Conservation (phyloP, 1,139 yeast genomes). For the Zygosaccharomyces pseudobailii region DNA sequence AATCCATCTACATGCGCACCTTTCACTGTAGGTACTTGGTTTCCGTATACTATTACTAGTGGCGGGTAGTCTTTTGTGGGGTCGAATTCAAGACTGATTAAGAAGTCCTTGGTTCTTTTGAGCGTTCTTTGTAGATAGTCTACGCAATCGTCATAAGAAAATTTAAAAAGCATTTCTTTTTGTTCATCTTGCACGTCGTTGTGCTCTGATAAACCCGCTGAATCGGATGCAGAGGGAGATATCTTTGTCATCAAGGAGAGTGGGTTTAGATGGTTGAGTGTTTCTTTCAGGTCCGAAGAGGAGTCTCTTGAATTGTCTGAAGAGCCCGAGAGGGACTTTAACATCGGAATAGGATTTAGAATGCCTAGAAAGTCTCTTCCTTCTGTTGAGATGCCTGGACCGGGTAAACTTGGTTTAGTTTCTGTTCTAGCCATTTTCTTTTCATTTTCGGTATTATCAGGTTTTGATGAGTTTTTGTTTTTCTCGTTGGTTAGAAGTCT, state of each 20-base stretch:
- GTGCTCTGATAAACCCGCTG: slow-evolving; percentile 7
- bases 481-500: slow-evolving; percentile 4
- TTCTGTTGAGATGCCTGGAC: slow-evolving; percentile 11
- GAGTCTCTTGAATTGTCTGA: background rate
- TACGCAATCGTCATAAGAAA: slow-evolving; percentile 57
- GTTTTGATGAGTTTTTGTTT: background rate
- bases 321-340: slow-evolving; percentile 10
- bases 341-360: slow-evolving; percentile 13
- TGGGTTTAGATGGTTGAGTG: slow-evolving; percentile 8
- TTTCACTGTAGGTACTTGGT: slow-evolving; percentile 76
- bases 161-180: slow-evolving; percentile 21
- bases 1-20: slow-evolving; percentile 61
- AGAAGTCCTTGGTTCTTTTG: slow-evolving; percentile 52
- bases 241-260: slow-evolving; percentile 5
- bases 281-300: background rate
- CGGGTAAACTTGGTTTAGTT: slow-evolving; percentile 5
- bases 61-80: slow-evolving; percentile 65
- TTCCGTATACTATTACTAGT: slow-evolving; percentile 73
- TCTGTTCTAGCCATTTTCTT: slow-evolving; percentile 12
- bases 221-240: slow-evolving; percentile 7
- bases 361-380: slow-evolving; percentile 11
- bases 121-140: slow-evolving; percentile 61
- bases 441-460: slow-evolving; percentile 2
- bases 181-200: slow-evolving; percentile 12
- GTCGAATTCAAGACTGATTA: slow-evolving; percentile 53